Conservation (phyloP, 1,139 yeast species). For the Ashbya aceris region DNA sequence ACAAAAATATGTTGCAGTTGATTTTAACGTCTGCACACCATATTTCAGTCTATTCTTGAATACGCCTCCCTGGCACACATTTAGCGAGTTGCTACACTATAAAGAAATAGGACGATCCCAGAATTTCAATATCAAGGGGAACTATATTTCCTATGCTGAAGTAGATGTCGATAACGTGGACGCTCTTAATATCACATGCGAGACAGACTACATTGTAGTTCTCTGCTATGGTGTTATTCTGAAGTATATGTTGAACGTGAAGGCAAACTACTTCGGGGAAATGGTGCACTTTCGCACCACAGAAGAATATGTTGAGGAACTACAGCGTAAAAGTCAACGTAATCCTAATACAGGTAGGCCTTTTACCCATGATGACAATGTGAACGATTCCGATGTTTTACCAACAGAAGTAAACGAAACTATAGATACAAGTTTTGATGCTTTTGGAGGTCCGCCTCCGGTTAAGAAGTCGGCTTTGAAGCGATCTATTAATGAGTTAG, state of each 20-base stretch:
- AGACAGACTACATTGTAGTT: slow-evolving; percentile 58
- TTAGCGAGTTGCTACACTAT: slow-evolving; percentile 56
- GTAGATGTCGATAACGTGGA: slow-evolving; percentile 62
- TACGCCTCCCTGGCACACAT: slow-evolving; percentile 90
- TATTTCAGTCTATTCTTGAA: slow-evolving; percentile 53
- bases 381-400: slow-evolving; percentile 2
- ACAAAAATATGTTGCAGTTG: slow-evolving; percentile 46
- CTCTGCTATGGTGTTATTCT: slow-evolving; percentile 73
- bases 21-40: slow-evolving; percentile 49
- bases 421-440: neutral
- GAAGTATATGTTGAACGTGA: slow-evolving; percentile 63
- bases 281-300: slow-evolving; percentile 72
- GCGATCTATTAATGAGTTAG: slow-evolving; percentile 63
- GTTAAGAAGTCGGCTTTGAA: slow-evolving; percentile 29
- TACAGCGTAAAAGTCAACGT: neutral
- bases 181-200: slow-evolving; percentile 53
- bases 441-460: slow-evolving; percentile 1
- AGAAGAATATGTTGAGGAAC: slow-evolving; percentile 54
- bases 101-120: slow-evolving; percentile 58
- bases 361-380: neutral
- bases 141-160: slow-evolving; percentile 51
- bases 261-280: slow-evolving; percentile 88
- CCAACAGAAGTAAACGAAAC: slow-evolving; percentile 3
- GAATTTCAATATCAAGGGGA: slow-evolving; percentile 53
- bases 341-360: neutral